Evolutionary conservation across 2,329 filamentous ascomycete species (phyloP), one percentile per base, ranked within the genome.

Genomic region (Trichoderma simmonsii): DNA sequence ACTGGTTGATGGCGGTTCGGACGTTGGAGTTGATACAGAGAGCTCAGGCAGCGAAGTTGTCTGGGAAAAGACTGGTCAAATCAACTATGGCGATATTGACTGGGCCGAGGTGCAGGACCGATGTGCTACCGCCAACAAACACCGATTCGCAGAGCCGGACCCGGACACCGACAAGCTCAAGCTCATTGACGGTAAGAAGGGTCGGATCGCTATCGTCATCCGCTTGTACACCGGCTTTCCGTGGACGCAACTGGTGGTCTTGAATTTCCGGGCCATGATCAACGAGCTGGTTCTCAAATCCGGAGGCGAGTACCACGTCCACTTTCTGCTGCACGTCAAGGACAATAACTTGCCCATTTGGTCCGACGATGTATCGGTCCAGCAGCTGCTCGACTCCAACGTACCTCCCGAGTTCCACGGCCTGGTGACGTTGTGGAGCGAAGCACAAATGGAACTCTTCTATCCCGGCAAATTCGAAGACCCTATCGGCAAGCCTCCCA

Each of bases 291-390:
- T 91, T 8, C 83, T 97, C 63, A 86, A 89, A 70, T 95, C 93
- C 0, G 93, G 93, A 36, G 93, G 92, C 61, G 93, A 97, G 79
- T 97, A 96, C 77, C 87, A 88, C 5, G 86, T 97, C 3, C 93
- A 96, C 80, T 94, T 97, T 78, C 85, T 97, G 43, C 87, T 97
- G 51, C 93, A 97, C 75, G 93, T 97, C 75, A 93, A 93, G 77
- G 92, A 97, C 79, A 88, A 92, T 75, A 89, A 92, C 77, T 83
- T 91, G 56, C 92, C 92, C 59, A 93, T 97, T 75, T 97, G 92
- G 92, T 89, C 93, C 0, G 93, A 96, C 77, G 89, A 92, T 21
- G 86, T 88, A 36, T 91, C 90, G 0, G 93, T 94, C 72, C 88
- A 94, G 75, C 86, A 87, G 18, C 88, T 95, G 77, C 84, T 97